Evolutionary conservation across 2,329 filamentous ascomycete species (phyloP).

Genomic region (Chaetomium sp.): DNA sequence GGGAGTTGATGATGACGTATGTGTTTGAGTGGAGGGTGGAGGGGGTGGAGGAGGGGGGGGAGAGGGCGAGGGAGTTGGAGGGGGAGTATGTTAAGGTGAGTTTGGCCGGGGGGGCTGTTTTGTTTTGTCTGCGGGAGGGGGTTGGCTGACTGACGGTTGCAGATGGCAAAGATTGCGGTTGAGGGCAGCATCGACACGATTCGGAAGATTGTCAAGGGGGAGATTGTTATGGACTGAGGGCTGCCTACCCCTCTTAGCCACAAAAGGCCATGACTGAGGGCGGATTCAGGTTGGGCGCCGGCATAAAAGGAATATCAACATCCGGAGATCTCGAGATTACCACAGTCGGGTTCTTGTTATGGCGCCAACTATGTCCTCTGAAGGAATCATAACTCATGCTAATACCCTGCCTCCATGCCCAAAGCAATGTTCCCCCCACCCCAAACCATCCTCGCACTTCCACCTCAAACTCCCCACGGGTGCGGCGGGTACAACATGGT

Average conservation of each 20-base stretch:
- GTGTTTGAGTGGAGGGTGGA: slow-evolving; percentile 39
- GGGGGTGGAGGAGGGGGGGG: slow-evolving; percentile 32
- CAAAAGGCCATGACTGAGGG: neutral
- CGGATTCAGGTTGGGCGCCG: no score
- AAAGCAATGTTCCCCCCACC: neutral
- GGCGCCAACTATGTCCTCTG: no score
- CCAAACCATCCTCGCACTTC: neutral
- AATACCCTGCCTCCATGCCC: neutral
- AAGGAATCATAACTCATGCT: neutral
- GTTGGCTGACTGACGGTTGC: neutral
- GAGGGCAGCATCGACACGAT: slow-evolving; percentile 24
- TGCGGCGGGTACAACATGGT: slow-evolving; percentile 10
- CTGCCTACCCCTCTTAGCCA: no score
- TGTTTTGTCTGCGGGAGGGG: neutral
- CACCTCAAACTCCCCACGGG: slow-evolving; percentile 5
- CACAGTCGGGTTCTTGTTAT: no score
- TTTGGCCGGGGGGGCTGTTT: neutral
- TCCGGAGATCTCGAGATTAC: no score
- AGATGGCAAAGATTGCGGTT: slow-evolving; percentile 38
- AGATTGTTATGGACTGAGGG: slow-evolving; percentile 4
- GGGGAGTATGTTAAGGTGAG: slow-evolving; percentile 35
- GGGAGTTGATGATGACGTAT: slow-evolving; percentile 40
- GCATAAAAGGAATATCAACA: no score
- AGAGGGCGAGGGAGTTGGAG: slow-evolving; percentile 31
- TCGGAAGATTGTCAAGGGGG: slow-evolving; percentile 10